Base-by-base conservation (phyloP, 257 asterid genomes). In the Salvia hispanica region DNA sequence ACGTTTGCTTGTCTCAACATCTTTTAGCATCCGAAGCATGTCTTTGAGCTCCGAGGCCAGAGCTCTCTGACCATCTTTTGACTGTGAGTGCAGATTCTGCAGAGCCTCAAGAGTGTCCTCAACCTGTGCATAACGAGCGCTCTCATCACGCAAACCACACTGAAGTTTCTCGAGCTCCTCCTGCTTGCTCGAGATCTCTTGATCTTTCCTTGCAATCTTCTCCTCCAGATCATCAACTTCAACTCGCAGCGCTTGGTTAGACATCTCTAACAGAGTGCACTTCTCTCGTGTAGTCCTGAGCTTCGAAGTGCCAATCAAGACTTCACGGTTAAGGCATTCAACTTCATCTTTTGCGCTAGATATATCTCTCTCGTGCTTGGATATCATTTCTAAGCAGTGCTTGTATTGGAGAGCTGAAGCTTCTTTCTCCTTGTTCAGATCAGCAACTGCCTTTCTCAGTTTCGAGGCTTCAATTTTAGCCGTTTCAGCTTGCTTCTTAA, bases 151-250 rank as follows among this genome's bases (percentile, higher is more conserved):
- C 59, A 94, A 75, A 74, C 83, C 71, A 10, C 51, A 72, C 75
- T 91, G 86, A 66, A 91, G 91, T 58, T 76, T 84, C 76, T 91
- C 95, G 81, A 94, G 78, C 73, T 94, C 96, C 64, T 64, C 78
- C 64, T 88, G 85, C 85, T 87, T 94, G 71, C 66, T 63, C 2
- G 73, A 79, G 52, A 94, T 96, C 62, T 94, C 96, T 65, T 66
- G 79, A 74, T 91, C 97, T 82, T 88, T 94, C 80, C 70, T 10
- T 21, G 87, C 76, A 13, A 94, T 94, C 81, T 78, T 82, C 77
- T 82, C 83, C 0, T 70, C 85, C 75, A 94, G 76, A 74, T 85
- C 79, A 64, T 84, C 84, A 4, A 97, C 97, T 83, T 94, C 96
- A 13, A 61, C 66, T 5, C 70, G 75, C 64, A 94, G 68, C 3